Base-by-base conservation (phyloP, 306 rosid genomes). In the Pueraria montana region DNA sequence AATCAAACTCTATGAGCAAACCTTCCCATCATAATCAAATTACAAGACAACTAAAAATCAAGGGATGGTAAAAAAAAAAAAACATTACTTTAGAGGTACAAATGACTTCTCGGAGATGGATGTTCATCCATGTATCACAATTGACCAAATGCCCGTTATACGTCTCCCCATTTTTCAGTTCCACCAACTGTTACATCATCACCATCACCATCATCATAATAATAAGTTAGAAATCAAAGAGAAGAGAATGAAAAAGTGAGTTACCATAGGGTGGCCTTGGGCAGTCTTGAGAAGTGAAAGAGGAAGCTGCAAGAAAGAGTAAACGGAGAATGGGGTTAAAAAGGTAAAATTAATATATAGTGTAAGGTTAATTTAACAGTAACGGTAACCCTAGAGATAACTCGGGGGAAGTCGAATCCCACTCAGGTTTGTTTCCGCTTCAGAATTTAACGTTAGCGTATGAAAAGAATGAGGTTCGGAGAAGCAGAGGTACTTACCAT, bases 51-150 rank as follows among this genome's bases (percentile, higher is more conserved):
- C 2, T 21, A 26, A 46, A 36, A 62, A 42, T 0, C 53, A 56
- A 30, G 34, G 34, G 18, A 62, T 62, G 11, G 20, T 2, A 38
- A 69, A 34, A 61, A 34, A 24, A 42, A 34, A 61, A 34, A 1
- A 72, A 64, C 53, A 58, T 83, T 87, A 96, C 99, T 80, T 96
- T 96, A 43, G 97, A 94, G 26, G 99, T 96, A 64, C 99, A 96
- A 42, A 96, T 96, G 77, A 96, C 99, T 91, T 96, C 99, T 72
- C 99, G 97, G 59, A 96, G 99, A 91, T 96, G 99, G 42, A 96
- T 96, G 86, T 96, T 96, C 99, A 96, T 96, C 99, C 99, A 96
- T 34, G 99, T 96, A 81, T 96, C 99, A 24, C 99, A 96, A 72
- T 96, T 96, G 68, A 96, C 99, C 92, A 96, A 88, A 90, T 96